Base-by-base conservation (phyloP, 2,329 filamentous ascomycete genomes). In the Fusarium beomiforme region DNA sequence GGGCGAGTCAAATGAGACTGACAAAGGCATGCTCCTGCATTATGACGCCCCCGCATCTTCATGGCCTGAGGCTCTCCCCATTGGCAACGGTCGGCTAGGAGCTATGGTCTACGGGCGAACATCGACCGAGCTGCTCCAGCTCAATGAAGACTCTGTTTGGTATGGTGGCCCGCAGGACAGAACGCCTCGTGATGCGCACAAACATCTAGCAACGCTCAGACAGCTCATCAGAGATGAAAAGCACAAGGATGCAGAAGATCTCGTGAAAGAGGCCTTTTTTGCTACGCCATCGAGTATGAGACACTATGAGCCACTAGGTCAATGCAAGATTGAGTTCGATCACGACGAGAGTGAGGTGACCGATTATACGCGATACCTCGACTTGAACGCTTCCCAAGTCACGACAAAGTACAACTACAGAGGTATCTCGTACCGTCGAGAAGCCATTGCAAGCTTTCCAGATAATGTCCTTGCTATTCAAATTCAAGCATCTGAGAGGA, bases 111-210 rank as follows among this genome's bases (percentile, higher is more conserved):
- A 83, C 65, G 85, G 85, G 16, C 80, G 82, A 16, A 74, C 79
- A 16, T 79, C 79, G 2, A 84, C 85, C 50, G 78, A 82, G 41
- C 72, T 85, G 7, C 76, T 81, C 31, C 71, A 73, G 17, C 76
- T 87, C 17, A 87, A 86, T 47, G 85, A 87, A 70, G 83, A 86
- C 60, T 84, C 83, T 3, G 80, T 85, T 14, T 85, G 82, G 83
- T 84, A 82, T 58, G 84, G 84, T 26, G 83, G 82, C 1, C 79
- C 79, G 11, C 83, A 84, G 61, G 76, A 84, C 49, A 83, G 85
- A 14, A 81, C 81, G 16, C 83, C 83, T 17, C 77, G 77, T n/a
- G 71, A 74, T 47, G 75, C 75, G 9, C 26, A 55, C 14, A 47
- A 57, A 12, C 70, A 71, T n/a, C 36, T 78, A 23, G 33, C 46